Evolutionary conservation across 2,329 filamentous ascomycete genomes (phyloP).

Genomic region (Elsinoe australis): DNA sequence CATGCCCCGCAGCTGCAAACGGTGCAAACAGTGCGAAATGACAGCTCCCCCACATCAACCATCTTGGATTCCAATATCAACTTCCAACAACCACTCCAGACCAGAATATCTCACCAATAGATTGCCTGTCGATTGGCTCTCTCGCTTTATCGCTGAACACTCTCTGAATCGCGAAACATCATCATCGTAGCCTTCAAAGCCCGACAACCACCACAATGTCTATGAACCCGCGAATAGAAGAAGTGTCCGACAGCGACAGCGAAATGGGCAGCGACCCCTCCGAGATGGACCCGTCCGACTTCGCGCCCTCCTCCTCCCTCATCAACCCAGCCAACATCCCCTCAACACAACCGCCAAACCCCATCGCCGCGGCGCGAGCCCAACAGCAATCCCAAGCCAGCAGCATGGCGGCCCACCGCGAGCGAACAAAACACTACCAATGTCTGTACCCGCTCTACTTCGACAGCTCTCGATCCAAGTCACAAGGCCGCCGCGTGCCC

Average conservation of each 20-base stretch:
- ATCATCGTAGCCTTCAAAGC: conserved; percentile 36
- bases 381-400: conserved; percentile 28
- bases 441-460: conserved; percentile 97
- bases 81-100: not conserved
- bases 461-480: conserved; percentile 64
- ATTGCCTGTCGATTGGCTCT: too few relatives aligned
- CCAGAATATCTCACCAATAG: too few relatives aligned
- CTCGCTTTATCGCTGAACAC: too few relatives aligned
- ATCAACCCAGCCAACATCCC: conserved; percentile 22
- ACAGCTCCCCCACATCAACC: not conserved
- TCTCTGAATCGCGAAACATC: conserved; percentile 24
- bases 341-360: conserved; percentile 25
- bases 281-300: conserved; percentile 63
- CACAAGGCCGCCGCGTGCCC: conserved; percentile 73
- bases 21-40: conserved; percentile 1
- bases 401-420: conserved; percentile 36
- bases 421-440: conserved; percentile 66
- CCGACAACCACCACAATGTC: conserved; percentile 58
- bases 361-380: conserved; percentile 23
- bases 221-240: conserved; percentile 75
- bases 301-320: conserved; percentile 27
- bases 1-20: too few relatives aligned
- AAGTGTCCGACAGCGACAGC: conserved; percentile 67
- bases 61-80: not conserved
- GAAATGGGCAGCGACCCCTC: conserved; percentile 72